These are phyloP conservation scores for Penicillium chermesinum DNA, from an alignment of 495 filamentous ascomycete genomes.

Conservation along the genomic window DNA sequence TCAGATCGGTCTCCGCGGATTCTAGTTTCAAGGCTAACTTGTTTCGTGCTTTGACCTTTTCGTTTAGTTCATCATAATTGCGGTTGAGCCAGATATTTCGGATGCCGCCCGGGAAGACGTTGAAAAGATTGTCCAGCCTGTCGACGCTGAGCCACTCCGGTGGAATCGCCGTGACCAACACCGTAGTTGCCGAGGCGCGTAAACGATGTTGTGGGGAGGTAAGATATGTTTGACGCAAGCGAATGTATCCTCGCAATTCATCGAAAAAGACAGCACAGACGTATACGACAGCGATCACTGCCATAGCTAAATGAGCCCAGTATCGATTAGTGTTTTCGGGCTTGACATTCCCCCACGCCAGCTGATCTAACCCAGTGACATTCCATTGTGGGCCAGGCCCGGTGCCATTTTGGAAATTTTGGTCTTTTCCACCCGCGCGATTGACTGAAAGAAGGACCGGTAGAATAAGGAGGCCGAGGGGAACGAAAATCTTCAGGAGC, in stretches of 20 bases:
- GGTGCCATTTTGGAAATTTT: constrained; percentile 41
- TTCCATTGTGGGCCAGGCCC: constrained; percentile 31
- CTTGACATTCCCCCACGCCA: constrained; percentile 90
- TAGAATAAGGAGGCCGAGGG: constrained; percentile 70
- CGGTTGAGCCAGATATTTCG: constrained; percentile 96
- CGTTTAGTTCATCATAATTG: constrained; percentile 78
- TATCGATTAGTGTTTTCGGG: constrained; percentile 66
- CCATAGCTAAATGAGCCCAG: constrained; percentile 85
- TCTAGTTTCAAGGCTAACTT: constrained; percentile 70
- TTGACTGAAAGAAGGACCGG: constrained; percentile 88
- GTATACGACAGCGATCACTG: constrained; percentile 72
- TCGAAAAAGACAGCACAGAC: constrained; percentile 84
- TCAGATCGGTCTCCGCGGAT: constrained; percentile 75
- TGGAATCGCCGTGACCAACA: constrained; percentile 86
- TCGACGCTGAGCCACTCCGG: constrained; percentile 80
- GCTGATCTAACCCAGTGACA: constrained; percentile 67
- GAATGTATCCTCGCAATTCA: constrained; percentile 87
- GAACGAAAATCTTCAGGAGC: constrained; percentile 85
- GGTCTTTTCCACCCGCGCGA: constrained; percentile 62
- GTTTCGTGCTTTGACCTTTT: constrained; percentile 77
- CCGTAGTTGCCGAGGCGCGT: constrained; percentile 92
- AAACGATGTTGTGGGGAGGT: constrained; percentile 95
- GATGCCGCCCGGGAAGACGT: constrained; percentile 94
- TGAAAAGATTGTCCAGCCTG: constrained; percentile 78
- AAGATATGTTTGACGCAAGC: constrained; percentile 86